A percentile compares a stretch with the other conserved stretches of the same genome.
phyloP scores from a whole-genome alignment of 306 rosid genomes.

The Gastrolobium villosum region DNA sequence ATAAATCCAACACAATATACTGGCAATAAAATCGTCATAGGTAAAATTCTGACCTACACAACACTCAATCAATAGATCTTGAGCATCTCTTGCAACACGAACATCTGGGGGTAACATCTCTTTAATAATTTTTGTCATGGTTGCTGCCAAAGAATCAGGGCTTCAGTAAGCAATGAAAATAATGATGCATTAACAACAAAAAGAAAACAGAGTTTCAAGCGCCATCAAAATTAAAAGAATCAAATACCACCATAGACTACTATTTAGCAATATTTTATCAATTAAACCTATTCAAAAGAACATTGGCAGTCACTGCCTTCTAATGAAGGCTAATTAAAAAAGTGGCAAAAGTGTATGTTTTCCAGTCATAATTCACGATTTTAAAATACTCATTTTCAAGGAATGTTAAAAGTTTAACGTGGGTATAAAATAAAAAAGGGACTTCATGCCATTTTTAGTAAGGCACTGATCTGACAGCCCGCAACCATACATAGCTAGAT shows the following conservation, averaged over 20 bases:
- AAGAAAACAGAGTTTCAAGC: not conserved
- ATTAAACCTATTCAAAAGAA: constrained; percentile 6
- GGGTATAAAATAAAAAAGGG: too few species aligned
- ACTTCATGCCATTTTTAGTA: too few species aligned
- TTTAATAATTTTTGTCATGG: constrained; percentile 98
- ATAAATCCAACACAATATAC: not conserved
- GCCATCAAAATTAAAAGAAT: not conserved
- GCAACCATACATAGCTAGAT: too few species aligned
- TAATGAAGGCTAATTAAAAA: not conserved
- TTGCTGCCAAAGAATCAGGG: too few species aligned
- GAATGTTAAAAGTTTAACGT: too few species aligned
- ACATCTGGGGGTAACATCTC: constrained; percentile 99
- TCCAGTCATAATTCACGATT: too few species aligned
- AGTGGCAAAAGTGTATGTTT: too few species aligned
- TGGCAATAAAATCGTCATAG: constrained; percentile 3
- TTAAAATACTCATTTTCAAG: too few species aligned
- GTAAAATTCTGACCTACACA: constrained; percentile 84
- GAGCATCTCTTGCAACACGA: constrained; percentile 98
- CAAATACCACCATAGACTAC: not conserved
- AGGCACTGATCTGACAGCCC: too few species aligned
- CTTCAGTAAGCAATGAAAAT: constrained; percentile 5
- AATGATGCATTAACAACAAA: not conserved
- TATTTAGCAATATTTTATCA: constrained; percentile 10
- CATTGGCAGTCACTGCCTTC: not conserved
- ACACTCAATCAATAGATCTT: constrained; percentile 96